Evolutionary conservation across 495 filamentous ascomycete genomes (phyloP).

Genomic region (Alectoria sarmentosa): DNA sequence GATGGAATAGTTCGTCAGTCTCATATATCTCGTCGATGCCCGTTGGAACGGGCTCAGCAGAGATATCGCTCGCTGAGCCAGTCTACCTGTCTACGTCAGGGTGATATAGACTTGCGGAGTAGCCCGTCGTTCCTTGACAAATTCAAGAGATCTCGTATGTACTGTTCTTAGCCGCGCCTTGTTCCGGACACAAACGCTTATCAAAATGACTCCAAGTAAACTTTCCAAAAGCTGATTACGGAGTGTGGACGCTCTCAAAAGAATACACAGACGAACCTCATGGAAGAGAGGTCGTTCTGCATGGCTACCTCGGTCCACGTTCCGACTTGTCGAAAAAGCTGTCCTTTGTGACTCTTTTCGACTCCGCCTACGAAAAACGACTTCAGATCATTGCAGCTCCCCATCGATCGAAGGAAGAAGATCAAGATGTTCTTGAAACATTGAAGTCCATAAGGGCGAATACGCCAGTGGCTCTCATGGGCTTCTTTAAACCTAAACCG

Average conservation of each 20-base stretch:
- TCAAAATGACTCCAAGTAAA: constrained; percentile 35
- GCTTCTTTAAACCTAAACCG: constrained; percentile 36
- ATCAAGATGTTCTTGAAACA: constrained; percentile 34
- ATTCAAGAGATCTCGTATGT: constrained; percentile 46
- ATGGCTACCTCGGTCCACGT: constrained; percentile 64
- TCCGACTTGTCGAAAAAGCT: constrained; percentile 58
- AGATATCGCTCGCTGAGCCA: background rate
- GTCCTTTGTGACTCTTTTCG: constrained; percentile 58
- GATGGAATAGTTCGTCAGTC: background rate
- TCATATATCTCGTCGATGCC: background rate
- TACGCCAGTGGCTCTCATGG: constrained; percentile 47
- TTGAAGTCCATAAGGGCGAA: constrained; percentile 43
- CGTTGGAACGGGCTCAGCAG: background rate
- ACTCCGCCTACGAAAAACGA: constrained; percentile 40
- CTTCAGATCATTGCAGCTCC: constrained; percentile 50
- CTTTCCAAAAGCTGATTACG: constrained; percentile 45
- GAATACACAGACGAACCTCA: constrained; percentile 24
- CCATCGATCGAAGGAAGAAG: constrained; percentile 25
- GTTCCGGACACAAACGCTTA: constrained; percentile 17
- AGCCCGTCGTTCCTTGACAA: constrained; percentile 34
- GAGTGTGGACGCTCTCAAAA: constrained; percentile 40
- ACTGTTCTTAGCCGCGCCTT: background rate
- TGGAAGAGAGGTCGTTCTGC: constrained; percentile 52
- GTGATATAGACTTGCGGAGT: background rate
- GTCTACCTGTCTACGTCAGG: background rate